These are phyloP conservation scores for Berberis vulgaris DNA, from an alignment of 164 flowering plant species.

Conservation along the genomic window DNA sequence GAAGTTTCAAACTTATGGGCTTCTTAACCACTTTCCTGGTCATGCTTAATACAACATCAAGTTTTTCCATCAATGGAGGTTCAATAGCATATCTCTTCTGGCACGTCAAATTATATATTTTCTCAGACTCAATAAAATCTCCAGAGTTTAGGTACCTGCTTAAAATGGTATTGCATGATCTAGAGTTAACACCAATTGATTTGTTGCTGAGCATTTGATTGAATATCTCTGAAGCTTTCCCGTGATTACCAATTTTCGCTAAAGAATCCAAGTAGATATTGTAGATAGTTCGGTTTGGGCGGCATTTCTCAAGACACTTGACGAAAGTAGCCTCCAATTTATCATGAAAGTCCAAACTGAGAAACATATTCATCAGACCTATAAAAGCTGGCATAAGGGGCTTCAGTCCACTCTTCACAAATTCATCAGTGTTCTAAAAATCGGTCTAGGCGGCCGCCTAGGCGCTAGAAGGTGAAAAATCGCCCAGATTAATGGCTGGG, in stretches of 20 bases:
- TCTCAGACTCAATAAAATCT: constrained; percentile 55
- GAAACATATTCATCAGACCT: constrained; percentile 58
- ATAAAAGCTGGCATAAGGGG: constrained; percentile 60
- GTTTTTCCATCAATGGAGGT: constrained; percentile 49
- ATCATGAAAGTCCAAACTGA: constrained; percentile 43
- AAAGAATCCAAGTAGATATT: constrained; percentile 67
- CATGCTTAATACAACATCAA: constrained; percentile 51
- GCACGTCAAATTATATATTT: constrained; percentile 65
- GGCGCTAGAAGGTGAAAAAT: too few relatives aligned
- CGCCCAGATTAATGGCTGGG: too few relatives aligned
- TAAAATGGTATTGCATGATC: constrained; percentile 68
- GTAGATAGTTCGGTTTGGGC: constrained; percentile 52
- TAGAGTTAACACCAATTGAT: constrained; percentile 47
- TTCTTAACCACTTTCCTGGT: constrained; percentile 41
- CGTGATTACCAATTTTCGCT: constrained; percentile 45
- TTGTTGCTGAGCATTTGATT: constrained; percentile 44
- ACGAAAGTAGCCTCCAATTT: constrained; percentile 57
- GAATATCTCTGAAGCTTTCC: constrained; percentile 67
- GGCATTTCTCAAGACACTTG: constrained; percentile 51
- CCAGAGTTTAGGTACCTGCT: constrained; percentile 45
- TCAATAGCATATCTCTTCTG: constrained; percentile 70
- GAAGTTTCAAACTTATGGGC: constrained; percentile 54
- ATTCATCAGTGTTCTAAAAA: constrained; percentile 1
- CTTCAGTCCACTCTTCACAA: constrained; percentile 56
- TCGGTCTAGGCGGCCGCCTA: too few relatives aligned